Conservation (phyloP, 2,329 filamentous ascomycete species). For the Alternaria sp. region DNA sequence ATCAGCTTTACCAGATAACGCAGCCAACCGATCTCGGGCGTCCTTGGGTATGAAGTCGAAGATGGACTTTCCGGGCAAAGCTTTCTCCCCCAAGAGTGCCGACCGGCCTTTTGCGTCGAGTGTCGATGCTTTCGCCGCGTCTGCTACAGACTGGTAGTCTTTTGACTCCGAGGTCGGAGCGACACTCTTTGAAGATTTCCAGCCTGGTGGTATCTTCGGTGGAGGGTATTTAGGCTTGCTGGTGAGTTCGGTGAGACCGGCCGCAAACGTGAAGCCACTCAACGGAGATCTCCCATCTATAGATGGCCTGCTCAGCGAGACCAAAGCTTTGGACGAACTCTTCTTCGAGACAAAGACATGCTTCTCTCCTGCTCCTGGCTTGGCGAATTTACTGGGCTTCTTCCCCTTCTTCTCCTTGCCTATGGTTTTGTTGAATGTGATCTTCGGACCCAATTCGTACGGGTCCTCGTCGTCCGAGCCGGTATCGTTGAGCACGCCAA, state of each 20-base stretch:
- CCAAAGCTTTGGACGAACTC: conserved; percentile 52
- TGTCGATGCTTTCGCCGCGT: conserved; percentile 77
- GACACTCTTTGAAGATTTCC: conserved; percentile 65
- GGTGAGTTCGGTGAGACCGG: conserved; percentile 52
- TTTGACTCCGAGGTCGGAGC: conserved; percentile 39
- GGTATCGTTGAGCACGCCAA: conserved; percentile 88
- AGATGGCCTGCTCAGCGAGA: conserved; percentile 66
- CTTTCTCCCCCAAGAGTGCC: conserved; percentile 78
- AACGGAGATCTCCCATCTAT: conserved; percentile 82
- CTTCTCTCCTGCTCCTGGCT: conserved; percentile 68
- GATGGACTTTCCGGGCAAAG: conserved; percentile 88
- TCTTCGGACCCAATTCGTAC: conserved; percentile 88
- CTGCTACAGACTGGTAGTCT: conserved; percentile 68
- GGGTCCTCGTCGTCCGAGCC: conserved; percentile 95
- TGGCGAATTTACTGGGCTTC: conserved; percentile 58
- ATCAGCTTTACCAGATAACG: conserved; percentile 75
- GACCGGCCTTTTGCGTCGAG: conserved; percentile 80
- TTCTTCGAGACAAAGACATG: conserved; percentile 81
- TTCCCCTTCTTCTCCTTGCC: conserved; percentile 82
- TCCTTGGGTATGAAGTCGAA: conserved; percentile 89
- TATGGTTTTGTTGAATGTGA: conserved; percentile 83
- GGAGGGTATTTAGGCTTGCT: conserved; percentile 62
- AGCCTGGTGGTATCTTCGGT: conserved; percentile 72
- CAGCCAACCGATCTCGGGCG: conserved; percentile 76
- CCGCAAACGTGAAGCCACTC: conserved; percentile 77